Base-by-base conservation (phyloP, 192 early-diverging fungal genomes). In the Phycomyces blakesleeanus region DNA sequence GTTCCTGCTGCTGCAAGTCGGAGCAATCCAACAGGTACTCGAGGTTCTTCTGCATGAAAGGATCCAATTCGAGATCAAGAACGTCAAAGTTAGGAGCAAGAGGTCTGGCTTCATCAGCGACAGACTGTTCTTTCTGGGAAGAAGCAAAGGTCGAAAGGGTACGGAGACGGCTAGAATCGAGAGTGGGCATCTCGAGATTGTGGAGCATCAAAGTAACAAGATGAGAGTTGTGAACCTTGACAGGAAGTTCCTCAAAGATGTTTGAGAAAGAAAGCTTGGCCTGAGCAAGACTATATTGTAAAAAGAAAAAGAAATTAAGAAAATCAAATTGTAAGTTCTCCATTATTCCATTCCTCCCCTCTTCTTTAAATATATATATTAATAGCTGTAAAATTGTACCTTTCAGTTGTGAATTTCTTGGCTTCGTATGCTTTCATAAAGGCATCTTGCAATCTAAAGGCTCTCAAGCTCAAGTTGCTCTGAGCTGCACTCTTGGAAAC, bases 1-100 rank as follows among this genome's bases (percentile, higher is more conserved):
- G 91, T 68, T 96, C 91, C 75, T 93, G 92, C 51, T 87, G 87
- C 57, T 96, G 88, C 24, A 92, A 91, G 57, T 99, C 97, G 27
- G 95, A 84, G 14, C 89, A 82, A 27, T 93, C 90, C 66, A 88
- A 80, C 56, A 47, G 44, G 59, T 82, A 79, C 66, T 94, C 89
- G 47, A 94, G 78, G 75, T 93, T 91, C 73, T 92, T 91, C 69
- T 96, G 95, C 50, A 92, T 79, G 71, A 89, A 91, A 18, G 87
- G 78, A 75, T 96, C 95, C 44, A 91, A 73, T 69, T 83, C 85
- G 57, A 97, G 83, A 59, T 92, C 94, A 29, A 96, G 81, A 10
- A 87, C 78, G 59, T 83, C 87, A 60, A 87, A 83, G 77, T 85
- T 76, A 64, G 85, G 75, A 56, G 82, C 63, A 60, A 83, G 68